Evolutionary conservation across 2,329 filamentous ascomycete genomes (phyloP).

Genomic region (Simplicillium aogashimaense): DNA sequence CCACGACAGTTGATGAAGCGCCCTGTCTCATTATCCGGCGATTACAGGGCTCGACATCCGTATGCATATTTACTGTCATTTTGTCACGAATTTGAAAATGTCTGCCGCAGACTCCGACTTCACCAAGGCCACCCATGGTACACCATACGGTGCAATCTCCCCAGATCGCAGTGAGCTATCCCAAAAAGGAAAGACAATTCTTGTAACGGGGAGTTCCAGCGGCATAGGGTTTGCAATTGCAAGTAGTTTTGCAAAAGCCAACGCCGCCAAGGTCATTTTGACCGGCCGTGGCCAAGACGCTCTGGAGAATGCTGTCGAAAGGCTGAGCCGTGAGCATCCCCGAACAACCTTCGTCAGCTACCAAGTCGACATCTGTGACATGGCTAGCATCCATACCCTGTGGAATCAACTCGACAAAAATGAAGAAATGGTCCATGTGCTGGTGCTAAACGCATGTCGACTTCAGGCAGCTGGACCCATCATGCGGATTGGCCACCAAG

Average conservation of each 20-base stretch:
- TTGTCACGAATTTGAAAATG: too few species aligned
- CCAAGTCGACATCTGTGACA: conserved; percentile 13
- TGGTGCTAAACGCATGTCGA: conserved; percentile 12
- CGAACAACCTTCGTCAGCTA: conserved; percentile 9
- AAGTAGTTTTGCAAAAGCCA: conserved; percentile 37
- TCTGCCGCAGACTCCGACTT: conserved; percentile 11
- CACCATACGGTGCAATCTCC: conserved; percentile 25
- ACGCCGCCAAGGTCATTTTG: conserved; percentile 26
- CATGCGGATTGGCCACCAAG: conserved; percentile 5
- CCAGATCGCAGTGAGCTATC: conserved; percentile 24
- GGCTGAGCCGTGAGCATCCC: conserved; percentile 7
- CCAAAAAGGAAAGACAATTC: conserved; percentile 38
- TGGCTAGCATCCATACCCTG: conserved; percentile 13
- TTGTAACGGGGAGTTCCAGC: conserved; percentile 57
- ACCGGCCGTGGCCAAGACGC: conserved; percentile 20
- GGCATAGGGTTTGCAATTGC: conserved; percentile 59
- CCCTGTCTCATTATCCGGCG: too few species aligned
- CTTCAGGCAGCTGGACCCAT: background rate
- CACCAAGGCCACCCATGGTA: conserved; percentile 19
- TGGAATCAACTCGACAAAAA: conserved; percentile 18
- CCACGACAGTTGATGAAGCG: too few species aligned
- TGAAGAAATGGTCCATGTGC: conserved; percentile 12
- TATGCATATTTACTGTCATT: too few species aligned
- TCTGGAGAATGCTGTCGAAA: conserved; percentile 14
- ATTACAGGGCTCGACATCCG: too few species aligned